Conservation (phyloP, 768 basidiomycete species). For the Leccinum variicolor region DNA sequence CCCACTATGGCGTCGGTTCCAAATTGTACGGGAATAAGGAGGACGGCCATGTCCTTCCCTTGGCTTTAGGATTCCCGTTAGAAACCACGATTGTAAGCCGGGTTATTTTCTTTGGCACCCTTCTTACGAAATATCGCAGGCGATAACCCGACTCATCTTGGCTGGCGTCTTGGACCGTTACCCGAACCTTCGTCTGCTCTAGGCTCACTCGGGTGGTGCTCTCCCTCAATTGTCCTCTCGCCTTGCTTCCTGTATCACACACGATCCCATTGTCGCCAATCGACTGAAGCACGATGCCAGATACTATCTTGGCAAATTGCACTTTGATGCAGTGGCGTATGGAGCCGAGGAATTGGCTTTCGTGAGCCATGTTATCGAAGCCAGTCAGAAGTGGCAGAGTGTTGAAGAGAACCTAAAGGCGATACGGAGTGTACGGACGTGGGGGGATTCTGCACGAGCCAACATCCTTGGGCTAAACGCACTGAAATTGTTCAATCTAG, state of each 20-base stretch:
- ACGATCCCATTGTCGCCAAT: slow-evolving; percentile 76
- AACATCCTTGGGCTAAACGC: slow-evolving; percentile 75
- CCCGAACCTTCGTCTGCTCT: slow-evolving; percentile 69
- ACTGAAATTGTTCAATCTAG: slow-evolving; percentile 60
- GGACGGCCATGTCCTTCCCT: slow-evolving; percentile 85
- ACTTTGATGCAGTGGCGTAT: slow-evolving; percentile 84
- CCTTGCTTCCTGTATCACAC: slow-evolving; percentile 78
- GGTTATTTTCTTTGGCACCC: background rate
- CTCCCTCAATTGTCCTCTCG: slow-evolving; percentile 83
- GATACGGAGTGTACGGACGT: slow-evolving; percentile 40
- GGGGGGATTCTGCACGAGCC: slow-evolving; percentile 49
- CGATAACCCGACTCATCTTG: slow-evolving; percentile 76
- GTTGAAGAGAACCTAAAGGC: slow-evolving; percentile 85
- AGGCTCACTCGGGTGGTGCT: slow-evolving; percentile 86
- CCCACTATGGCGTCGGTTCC: slow-evolving; percentile 80
- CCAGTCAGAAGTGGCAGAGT: slow-evolving; percentile 73
- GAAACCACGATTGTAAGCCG: slow-evolving; percentile 79
- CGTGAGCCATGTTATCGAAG: slow-evolving; percentile 61
- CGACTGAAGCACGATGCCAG: slow-evolving; percentile 79
- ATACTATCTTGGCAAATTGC: slow-evolving; percentile 77
- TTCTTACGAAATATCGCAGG: slow-evolving; percentile 33
- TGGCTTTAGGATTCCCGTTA: slow-evolving; percentile 86
- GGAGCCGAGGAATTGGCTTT: slow-evolving; percentile 83
- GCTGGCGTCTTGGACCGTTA: slow-evolving; percentile 78
- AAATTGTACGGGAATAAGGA: slow-evolving; percentile 71